Base-by-base conservation (phyloP, 495 filamentous ascomycete species). In the Aspergillus ostianus region DNA sequence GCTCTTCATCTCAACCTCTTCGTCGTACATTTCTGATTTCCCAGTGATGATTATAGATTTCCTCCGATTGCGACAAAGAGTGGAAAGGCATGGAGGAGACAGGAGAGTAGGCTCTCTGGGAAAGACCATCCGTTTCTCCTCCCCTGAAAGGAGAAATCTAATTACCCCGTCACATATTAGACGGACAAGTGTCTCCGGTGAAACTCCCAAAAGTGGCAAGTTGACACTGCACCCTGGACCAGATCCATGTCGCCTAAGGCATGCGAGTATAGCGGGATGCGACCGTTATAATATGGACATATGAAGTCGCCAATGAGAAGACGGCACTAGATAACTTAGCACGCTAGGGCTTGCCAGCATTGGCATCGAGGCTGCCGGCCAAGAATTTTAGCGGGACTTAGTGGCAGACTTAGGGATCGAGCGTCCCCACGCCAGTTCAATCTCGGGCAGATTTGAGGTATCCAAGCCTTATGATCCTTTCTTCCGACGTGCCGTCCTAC, bases 1-100 rank as follows among this genome's bases (percentile, higher is more conserved):
- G 44, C 62, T 62, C 53, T 68, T 68, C 59, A 68, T 56, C 48
- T 68, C 65, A 45, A 68, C 57, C 44, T 65, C 57, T 50, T 66
- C 59, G n/a, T 64, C 49, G 13, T 29, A 45, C 68, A 66, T 70
- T 53, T 64, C 8, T 2, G 1, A 54, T 4, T 29, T 5, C 29
- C 49, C n/a, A 27, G 21, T 53, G 15, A 23, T 56, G 3, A 53
- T 53, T 18, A 36, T 53, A 15, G 36, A 41, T 41, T 41, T 41
- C 13, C 6, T 12, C 36, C 13, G 36, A 12, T 41, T 41, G 36
- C 10, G 3, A 17, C 36, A 60, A n/a, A 63, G n/a, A 20, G 9
- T 19, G 10, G 54, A 29, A 56, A 46, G 18, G 52, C 55, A 15
- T 15, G 36, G 36, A 41, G 13, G 10, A 41, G 36, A 41, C 13